Evolutionary conservation across 306 rosid genomes (phyloP), one percentile per base, ranked within the genome.

Genomic region (Psophocarpus tetragonolobus): DNA sequence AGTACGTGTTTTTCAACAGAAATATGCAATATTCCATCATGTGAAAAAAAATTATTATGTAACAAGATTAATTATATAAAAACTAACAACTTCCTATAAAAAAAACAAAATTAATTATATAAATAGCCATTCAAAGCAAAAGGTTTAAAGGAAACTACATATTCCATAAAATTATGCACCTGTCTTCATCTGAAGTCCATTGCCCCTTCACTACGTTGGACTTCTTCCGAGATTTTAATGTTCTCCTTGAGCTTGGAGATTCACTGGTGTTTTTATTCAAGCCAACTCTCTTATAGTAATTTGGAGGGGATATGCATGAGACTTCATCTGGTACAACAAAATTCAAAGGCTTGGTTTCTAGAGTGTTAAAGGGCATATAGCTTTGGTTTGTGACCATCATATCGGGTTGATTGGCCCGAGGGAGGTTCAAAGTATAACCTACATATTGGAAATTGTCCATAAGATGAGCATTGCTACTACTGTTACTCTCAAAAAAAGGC

Each of bases 171-270:
- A 45, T 33, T 56, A 3, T 26, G n/a, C 77, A 95, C 97, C 97
- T 88, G 84, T 95, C 97, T 88, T 92, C 99, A 56, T 92, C 94
- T 57, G 71, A 75, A 2, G 93, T 89, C 99, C 99, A 95, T 35
- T 92, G 99, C 0, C 99, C 99, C 85, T 95, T 95, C 78, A 95
- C 89, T 18, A 85, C 76, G 57, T 71, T 88, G 48, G 85, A 54
- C 74, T 87, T 95, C 77, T 85, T 95, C 54, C 81, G 75, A 45
- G 73, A 85, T 65, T 91, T 95, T 44, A 61, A 75, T 18, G 85
- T 35, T 68, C 87, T 85, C 42, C 87, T 84, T 50, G 80, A 53
- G 14, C 69, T 65, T 29, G 85, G 53, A 35, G 90, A 83, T 30
- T 39, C 44, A 63, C 79, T 78, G 38, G 48, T 75, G 44, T 45